Conservation (phyloP, 495 filamentous ascomycete genomes). For the Penicillium paradoxum region DNA sequence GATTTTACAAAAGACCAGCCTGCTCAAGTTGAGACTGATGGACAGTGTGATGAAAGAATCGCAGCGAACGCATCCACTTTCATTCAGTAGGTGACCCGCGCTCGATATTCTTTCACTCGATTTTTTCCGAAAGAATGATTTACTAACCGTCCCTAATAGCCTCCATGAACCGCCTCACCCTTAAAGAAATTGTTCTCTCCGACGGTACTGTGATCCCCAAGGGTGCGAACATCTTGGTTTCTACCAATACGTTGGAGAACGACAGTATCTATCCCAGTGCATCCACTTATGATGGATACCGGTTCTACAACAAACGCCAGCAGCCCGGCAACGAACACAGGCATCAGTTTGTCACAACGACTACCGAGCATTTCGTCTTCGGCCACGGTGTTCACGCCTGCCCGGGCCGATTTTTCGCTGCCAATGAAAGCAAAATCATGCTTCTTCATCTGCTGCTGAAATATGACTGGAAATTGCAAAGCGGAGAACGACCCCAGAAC, state of each 20-base stretch:
- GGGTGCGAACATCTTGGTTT: constrained; percentile 33
- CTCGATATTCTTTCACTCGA: neutral
- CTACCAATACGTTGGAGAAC: constrained; percentile 30
- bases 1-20: constrained; percentile 42
- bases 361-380: constrained; percentile 39
- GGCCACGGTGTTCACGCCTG: constrained; percentile 51
- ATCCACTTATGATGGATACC: constrained; percentile 41
- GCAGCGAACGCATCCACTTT: constrained; percentile 27
- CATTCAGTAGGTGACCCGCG: constrained; percentile 28
- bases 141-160: constrained; percentile 19
- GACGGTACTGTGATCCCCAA: constrained; percentile 33
- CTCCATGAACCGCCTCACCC: constrained; percentile 39
- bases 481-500: constrained; percentile 17
- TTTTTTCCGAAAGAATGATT: neutral
- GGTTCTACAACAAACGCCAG: constrained; percentile 43
- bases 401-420: constrained; percentile 51
- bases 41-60: constrained; percentile 41
- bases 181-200: constrained; percentile 27
- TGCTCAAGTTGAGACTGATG: constrained; percentile 49
- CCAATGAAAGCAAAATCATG: constrained; percentile 45
- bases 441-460: constrained; percentile 44
- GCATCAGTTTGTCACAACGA: constrained; percentile 44
- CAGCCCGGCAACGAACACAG: constrained; percentile 37
- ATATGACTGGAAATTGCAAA: constrained; percentile 49
- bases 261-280: constrained; percentile 40